Conservation (phyloP, 2,329 filamentous ascomycete genomes). For the Xylariaceae sp. region DNA sequence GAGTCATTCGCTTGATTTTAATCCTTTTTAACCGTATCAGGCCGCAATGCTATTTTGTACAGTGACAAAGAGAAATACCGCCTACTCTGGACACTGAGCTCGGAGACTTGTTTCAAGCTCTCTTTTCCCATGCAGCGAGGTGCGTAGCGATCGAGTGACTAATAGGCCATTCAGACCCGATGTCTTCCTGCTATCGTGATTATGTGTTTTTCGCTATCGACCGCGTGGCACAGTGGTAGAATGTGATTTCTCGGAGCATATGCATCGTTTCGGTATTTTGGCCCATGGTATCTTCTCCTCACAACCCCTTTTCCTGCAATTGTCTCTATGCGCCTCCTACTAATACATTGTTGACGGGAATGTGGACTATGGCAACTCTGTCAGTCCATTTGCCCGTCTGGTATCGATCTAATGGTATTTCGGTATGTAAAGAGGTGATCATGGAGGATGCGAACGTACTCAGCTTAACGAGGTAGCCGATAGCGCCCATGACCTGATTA, state of each 20-base stretch:
- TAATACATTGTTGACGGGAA: conserved; percentile 67
- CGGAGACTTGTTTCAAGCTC: background rate
- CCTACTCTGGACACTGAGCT: too few relatives aligned
- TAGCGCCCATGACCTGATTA: conserved; percentile 37
- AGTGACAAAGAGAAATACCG: conserved; percentile 15
- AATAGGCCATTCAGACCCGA: background rate
- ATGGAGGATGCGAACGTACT: conserved; percentile 40
- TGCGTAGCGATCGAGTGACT: background rate
- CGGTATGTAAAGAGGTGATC: background rate
- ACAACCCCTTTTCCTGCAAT: background rate
- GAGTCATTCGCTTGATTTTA: background rate
- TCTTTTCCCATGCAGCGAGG: conserved; percentile 1
- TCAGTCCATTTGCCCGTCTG: conserved; percentile 1
- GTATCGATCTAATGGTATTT: background rate
- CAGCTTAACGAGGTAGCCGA: conserved; percentile 68
- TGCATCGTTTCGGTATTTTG: background rate
- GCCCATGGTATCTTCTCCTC: background rate
- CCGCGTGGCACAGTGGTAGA: background rate
- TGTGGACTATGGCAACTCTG: conserved; percentile 50
- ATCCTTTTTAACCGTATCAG: conserved; percentile 3
- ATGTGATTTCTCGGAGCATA: conserved; percentile 3
- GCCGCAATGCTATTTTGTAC: conserved; percentile 21
- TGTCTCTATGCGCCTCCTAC: conserved; percentile 57
- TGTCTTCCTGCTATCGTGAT: conserved; percentile 3
- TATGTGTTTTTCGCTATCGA: conserved; percentile 3